These are phyloP conservation scores for Cercospora zeina DNA, from an alignment of 2,329 filamentous ascomycete genomes.

Conservation along the genomic window DNA sequence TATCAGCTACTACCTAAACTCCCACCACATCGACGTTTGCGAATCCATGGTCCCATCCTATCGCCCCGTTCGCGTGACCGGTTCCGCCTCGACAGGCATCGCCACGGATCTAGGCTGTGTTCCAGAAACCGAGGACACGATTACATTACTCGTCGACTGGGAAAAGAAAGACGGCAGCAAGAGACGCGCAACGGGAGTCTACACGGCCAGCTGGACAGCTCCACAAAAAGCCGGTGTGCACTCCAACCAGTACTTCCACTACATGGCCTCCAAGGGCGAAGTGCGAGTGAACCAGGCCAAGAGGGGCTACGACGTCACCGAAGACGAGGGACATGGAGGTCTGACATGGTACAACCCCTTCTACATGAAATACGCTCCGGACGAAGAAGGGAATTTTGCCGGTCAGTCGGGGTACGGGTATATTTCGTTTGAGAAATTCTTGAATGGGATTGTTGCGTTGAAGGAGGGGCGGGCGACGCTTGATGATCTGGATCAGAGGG, in stretches of 20 bases:
- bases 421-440: constrained; percentile 92
- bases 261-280: constrained; percentile 80
- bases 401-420: constrained; percentile 93
- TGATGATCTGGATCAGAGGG: constrained; percentile 74
- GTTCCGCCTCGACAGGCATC: constrained; percentile 73
- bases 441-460: constrained; percentile 77
- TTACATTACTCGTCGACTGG: constrained; percentile 88
- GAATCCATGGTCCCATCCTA: constrained; percentile 83
- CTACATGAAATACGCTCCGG: constrained; percentile 35
- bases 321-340: constrained; percentile 67
- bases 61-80: constrained; percentile 75
- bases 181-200: constrained; percentile 81
- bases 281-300: constrained; percentile 90
- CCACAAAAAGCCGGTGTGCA: constrained; percentile 92
- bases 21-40: constrained; percentile 88
- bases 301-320: constrained; percentile 91
- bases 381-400: constrained; percentile 83
- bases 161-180: constrained; percentile 65
- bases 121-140: constrained; percentile 84
- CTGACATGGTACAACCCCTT: constrained; percentile 83
- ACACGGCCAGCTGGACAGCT: constrained; percentile 92
- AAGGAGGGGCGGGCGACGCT: constrained; percentile 72
- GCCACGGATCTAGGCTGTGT: constrained; percentile 77
- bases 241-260: constrained; percentile 96
- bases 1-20: constrained; percentile 95